Conservation (phyloP, 768 basidiomycete species). For the Coprinopsis cinerea region DNA sequence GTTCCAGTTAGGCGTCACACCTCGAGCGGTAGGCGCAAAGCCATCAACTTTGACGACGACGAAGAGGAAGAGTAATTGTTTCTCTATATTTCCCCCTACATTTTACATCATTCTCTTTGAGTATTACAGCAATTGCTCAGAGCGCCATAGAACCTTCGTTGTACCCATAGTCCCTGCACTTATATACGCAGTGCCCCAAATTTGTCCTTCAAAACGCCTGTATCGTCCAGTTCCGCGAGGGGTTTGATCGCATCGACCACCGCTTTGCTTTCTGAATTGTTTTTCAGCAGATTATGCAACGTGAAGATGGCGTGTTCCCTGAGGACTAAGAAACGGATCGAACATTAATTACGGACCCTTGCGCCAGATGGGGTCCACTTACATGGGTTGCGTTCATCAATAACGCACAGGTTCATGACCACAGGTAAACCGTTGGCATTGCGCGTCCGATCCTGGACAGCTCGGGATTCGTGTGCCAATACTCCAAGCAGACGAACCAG, state of each 20-base stretch:
- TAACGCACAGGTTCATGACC: constrained; percentile 82
- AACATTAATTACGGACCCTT: constrained; percentile 7
- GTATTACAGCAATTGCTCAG: not conserved
- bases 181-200: constrained; percentile 28
- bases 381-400: constrained; percentile 94
- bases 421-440: constrained; percentile 69
- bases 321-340: constrained; percentile 48
- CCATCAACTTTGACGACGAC: constrained; percentile 56
- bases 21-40: constrained; percentile 47
- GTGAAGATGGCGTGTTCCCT: constrained; percentile 90
- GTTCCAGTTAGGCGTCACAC: constrained; percentile 55
- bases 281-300: constrained; percentile 69
- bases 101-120: not conserved
- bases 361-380: constrained; percentile 29
- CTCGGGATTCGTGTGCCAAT: constrained; percentile 56
- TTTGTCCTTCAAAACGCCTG: constrained; percentile 43
- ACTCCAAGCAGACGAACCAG: constrained; percentile 85
- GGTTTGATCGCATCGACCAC: constrained; percentile 72
- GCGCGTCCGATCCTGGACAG: constrained; percentile 71
- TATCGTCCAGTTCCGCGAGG: constrained; percentile 49
- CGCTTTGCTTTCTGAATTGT: constrained; percentile 75
- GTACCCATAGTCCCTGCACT: not conserved
- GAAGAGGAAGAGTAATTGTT: constrained; percentile 42
- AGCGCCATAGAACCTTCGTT: no score
- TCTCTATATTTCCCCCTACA: constrained; percentile 11